Evolutionary conservation across 2,329 filamentous ascomycete genomes (phyloP).

Genomic region (Pseudogymnoascus sp.): DNA sequence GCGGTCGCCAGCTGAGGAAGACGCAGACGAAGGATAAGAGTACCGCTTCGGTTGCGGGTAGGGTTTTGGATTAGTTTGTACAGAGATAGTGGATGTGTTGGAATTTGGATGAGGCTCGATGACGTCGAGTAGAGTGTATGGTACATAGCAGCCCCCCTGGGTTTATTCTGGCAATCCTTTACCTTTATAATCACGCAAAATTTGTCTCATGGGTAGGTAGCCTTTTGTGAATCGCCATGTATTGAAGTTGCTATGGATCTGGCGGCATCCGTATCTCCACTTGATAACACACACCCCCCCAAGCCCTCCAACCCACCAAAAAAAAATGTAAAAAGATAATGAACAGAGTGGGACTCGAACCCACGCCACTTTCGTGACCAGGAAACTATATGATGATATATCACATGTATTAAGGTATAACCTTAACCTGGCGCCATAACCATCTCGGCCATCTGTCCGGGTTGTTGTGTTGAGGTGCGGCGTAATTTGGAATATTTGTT

Average conservation of each 20-base stretch:
- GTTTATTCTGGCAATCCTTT: conserved; percentile 6
- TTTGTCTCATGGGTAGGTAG: not conserved
- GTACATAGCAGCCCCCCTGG: not conserved
- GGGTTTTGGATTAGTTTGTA: conserved; percentile 42
- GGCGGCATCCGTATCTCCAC: not conserved
- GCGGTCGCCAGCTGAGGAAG: conserved; percentile 73
- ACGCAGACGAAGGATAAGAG: conserved; percentile 85
- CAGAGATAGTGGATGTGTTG: not conserved
- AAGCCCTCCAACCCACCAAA: not conserved
- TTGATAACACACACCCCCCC: not conserved
- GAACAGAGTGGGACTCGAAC: conserved; percentile 33
- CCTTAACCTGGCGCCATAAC: conserved; percentile 8
- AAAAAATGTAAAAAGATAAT: not conserved
- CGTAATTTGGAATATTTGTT: not conserved
- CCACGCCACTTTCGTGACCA: conserved; percentile 32
- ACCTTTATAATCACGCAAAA: not conserved
- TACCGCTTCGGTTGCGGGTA: conserved; percentile 60
- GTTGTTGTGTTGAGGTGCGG: not conserved
- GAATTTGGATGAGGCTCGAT: not conserved
- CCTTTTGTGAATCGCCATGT: not conserved
- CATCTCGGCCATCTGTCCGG: not conserved
- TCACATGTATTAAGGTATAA: conserved; percentile 9
- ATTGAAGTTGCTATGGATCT: not conserved
- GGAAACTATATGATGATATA: conserved; percentile 20
- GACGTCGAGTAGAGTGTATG: not conserved